These are phyloP conservation scores for Monoraphidium neglectum DNA, from an alignment of 139 green algal species.

Conservation along the genomic window DNA sequence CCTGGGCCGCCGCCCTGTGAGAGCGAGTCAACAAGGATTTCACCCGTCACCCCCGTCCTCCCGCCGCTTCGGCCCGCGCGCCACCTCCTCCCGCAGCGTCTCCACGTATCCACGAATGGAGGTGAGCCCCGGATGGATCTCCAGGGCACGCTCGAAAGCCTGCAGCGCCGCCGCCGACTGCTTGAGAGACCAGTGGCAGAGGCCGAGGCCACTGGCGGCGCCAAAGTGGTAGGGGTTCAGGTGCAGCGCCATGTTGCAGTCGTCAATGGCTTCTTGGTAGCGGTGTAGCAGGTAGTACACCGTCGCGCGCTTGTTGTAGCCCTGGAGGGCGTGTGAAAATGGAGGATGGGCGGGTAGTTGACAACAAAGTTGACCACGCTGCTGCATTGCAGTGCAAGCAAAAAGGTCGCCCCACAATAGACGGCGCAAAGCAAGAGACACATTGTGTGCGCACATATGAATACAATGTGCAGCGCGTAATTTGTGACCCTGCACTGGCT, in stretches of 20 bases:
- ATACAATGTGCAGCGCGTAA: too few relatives aligned
- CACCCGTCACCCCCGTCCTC: too few relatives aligned
- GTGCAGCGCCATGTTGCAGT: constrained; percentile 47
- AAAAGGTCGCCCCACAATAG: too few relatives aligned
- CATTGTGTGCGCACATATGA: too few relatives aligned
- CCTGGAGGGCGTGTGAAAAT: constrained; percentile 32
- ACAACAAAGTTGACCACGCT: too few relatives aligned
- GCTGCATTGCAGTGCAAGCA: too few relatives aligned
- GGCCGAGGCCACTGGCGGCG: constrained; percentile 64
- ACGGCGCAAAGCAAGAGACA: too few relatives aligned
- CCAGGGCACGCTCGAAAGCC: constrained; percentile 57
- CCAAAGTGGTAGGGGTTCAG: constrained; percentile 76
- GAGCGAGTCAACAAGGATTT: too few relatives aligned
- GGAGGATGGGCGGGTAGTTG: too few relatives aligned
- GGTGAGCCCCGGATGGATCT: constrained; percentile 52
- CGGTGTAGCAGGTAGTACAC: constrained; percentile 58
- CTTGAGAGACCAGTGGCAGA: constrained; percentile 53
- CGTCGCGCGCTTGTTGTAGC: constrained; percentile 77
- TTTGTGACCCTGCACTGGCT: too few relatives aligned
- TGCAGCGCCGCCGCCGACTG: constrained; percentile 38
- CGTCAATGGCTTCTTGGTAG: constrained; percentile 51
- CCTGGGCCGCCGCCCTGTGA: too few relatives aligned
- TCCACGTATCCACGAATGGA: constrained; percentile 37
- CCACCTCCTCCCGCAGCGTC: constrained; percentile 24
- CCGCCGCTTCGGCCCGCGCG: too few relatives aligned